Base-by-base conservation (phyloP, 441 rosid species). In the Syzygium syzygioides region DNA sequence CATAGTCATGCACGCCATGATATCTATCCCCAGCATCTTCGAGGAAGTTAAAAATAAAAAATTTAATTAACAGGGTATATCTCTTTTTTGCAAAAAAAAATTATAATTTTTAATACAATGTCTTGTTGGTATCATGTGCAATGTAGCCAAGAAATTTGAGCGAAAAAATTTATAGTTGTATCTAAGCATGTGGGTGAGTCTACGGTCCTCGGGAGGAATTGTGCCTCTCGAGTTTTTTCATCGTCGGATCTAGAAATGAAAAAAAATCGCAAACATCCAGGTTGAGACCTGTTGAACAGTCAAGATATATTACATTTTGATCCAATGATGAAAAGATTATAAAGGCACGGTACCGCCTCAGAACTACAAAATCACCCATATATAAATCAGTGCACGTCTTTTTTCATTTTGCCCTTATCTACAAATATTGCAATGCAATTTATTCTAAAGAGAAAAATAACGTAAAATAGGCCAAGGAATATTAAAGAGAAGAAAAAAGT, bases 321-420 rank as follows among this genome's bases (percentile, higher is more conserved):
- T 71, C 14, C 14, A 34, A 71, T 9, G 14, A 37, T 37, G 2
- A 37, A 71, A 71, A 71, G 1, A 37, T 23, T 71, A 23, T 2
- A 76, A 76, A 41, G 17, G 52, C n/a, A 10, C 0, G 2, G 2
- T 1, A 11, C 50, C 14, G 12, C 9, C 2, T 71, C 1, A 41
- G 9, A 68, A 41, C 10, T 41, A 11, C 14, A 71, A 1, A 76
- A 41, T 13, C n/a, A 23, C n/a, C 6, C 17, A n/a, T 76, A 76
- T 3, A 11, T 11, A 71, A 6, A 45, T 45, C 20, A 19, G 12
- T 15, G 13, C 25, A 71, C 28, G 13, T 37, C 23, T 41, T 37
- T 37, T 60, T 23, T 37, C 83, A 23, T 41, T 41, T 76, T 41
- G 2, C 83, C 53, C 6, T 41, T 41, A 23, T 76, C n/a, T 41